Conservation (phyloP, 371 early-diverging fungal species). For the Lichtheimia corymbifera region DNA sequence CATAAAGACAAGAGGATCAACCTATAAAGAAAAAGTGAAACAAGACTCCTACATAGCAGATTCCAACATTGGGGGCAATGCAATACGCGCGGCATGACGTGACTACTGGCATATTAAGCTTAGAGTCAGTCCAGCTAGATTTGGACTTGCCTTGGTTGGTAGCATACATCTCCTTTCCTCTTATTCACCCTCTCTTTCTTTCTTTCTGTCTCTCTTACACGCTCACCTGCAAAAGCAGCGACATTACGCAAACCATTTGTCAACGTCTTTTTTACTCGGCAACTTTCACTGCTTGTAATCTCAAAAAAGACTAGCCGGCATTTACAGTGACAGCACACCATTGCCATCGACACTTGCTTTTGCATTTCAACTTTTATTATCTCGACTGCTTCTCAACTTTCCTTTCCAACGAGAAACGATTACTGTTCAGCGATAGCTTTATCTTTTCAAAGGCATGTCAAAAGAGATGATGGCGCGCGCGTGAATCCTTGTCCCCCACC, state of each 20-base stretch:
- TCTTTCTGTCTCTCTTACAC: neutral
- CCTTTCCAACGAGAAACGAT: neutral
- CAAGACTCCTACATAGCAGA: too few relatives aligned
- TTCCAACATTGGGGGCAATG: too few relatives aligned
- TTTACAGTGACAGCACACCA: too few relatives aligned
- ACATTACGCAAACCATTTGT: neutral
- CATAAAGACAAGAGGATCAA: too few relatives aligned
- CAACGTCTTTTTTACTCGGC: neutral
- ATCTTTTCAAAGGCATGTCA: too few relatives aligned
- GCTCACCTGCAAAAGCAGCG: neutral
- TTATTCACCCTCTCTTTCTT: neutral
- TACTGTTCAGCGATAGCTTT: too few relatives aligned
- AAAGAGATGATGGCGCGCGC: too few relatives aligned
- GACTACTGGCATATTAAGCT: conserved; percentile 11
- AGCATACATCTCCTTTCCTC: neutral
- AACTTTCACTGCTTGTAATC: neutral
- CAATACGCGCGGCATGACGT: too few relatives aligned
- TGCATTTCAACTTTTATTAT: neutral
- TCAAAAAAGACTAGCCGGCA: too few relatives aligned
- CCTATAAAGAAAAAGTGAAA: too few relatives aligned
- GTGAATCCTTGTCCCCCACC: too few relatives aligned
- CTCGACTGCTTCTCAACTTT: neutral
- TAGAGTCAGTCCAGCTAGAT: neutral
- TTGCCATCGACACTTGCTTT: too few relatives aligned
- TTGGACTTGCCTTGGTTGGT: neutral